Evolutionary conservation across 2,329 filamentous ascomycete species (phyloP).

Genomic region (Chaetomium strumarium): DNA sequence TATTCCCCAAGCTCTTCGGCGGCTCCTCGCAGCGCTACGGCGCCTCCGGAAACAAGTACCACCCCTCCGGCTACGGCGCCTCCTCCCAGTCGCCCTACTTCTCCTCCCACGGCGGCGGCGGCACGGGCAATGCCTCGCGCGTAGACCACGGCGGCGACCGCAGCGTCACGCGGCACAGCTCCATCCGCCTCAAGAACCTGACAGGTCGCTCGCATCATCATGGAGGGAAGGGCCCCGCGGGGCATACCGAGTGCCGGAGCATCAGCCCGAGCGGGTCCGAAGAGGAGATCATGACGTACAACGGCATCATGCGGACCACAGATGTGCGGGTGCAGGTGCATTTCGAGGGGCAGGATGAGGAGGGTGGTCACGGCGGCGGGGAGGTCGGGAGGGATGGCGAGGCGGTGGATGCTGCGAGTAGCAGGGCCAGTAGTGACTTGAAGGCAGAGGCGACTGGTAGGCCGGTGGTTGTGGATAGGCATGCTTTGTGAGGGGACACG

Average conservation of each 20-base stretch:
- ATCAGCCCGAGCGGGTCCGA: slow-evolving; percentile 29
- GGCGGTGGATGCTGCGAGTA: not conserved
- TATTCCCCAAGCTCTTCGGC: slow-evolving; percentile 26
- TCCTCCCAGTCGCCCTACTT: slow-evolving; percentile 5
- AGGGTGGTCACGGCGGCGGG: not conserved
- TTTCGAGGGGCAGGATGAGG: not conserved
- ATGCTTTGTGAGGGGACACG: too few relatives aligned
- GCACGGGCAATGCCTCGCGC: not conserved
- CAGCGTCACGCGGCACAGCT: not conserved
- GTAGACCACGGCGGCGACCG: not conserved
- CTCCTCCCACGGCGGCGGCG: not conserved
- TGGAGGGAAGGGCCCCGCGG: slow-evolving; percentile 8
- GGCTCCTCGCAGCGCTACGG: slow-evolving; percentile 15
- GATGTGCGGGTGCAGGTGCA: slow-evolving; percentile 25
- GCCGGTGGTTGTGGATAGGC: not conserved
- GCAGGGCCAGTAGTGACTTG: slow-evolving; percentile 5
- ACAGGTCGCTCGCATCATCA: slow-evolving; percentile 9
- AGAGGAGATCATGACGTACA: slow-evolving; percentile 32
- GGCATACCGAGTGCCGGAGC: slow-evolving; percentile 24
- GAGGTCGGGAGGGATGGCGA: not conserved
- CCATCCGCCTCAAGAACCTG: slow-evolving; percentile 16
- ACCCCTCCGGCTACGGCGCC: not conserved
- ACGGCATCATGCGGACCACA: slow-evolving; percentile 30
- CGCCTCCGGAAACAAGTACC: slow-evolving; percentile 12
- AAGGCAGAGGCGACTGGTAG: not conserved